phyloP scores from a whole-genome alignment of 768 basidiomycete species.

The Mycena alexandri region DNA sequence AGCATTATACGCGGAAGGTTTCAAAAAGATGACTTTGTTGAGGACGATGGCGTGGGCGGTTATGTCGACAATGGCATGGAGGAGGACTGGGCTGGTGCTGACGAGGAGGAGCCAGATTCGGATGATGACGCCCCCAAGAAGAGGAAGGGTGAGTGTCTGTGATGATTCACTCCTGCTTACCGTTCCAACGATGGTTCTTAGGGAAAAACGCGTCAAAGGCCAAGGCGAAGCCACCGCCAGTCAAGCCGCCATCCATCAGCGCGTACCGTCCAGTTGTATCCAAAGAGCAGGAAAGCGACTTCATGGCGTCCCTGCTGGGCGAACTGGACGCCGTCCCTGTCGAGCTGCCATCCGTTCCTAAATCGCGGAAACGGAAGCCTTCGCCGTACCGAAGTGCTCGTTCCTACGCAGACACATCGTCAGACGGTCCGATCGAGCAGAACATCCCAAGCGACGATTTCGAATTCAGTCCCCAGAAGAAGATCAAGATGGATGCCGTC shows the following conservation, averaged over 20 bases:
- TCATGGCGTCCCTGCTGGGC: constrained; percentile 87
- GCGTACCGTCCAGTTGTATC: constrained; percentile 86
- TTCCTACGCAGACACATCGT: constrained; percentile 58
- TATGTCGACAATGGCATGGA: constrained; percentile 99
- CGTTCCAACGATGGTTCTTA: constrained; percentile 13
- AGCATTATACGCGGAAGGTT: constrained; percentile 86
- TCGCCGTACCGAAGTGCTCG: constrained; percentile 58
- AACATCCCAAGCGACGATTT: constrained; percentile 69
- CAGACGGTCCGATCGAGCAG: constrained; percentile 60
- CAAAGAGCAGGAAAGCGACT: constrained; percentile 86
- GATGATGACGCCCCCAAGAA: constrained; percentile 65
- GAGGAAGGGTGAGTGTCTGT: constrained; percentile 54
- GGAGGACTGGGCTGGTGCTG: constrained; percentile 78
- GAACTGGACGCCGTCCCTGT: constrained; percentile 69
- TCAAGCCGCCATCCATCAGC: constrained; percentile 71
- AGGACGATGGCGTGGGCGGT: constrained; percentile 91
- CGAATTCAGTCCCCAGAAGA: constrained; percentile 79
- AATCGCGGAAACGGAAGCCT: constrained; percentile 76
- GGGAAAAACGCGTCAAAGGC: constrained; percentile 61
- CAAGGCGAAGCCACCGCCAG: constrained; percentile 63
- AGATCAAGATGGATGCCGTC: constrained; percentile 59
- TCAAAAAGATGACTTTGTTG: constrained; percentile 92
- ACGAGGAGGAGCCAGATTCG: constrained; percentile 67
- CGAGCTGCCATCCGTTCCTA: constrained; percentile 45
- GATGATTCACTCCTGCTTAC: constrained; percentile 5